Conservation (phyloP, 768 basidiomycete species). For the Cyclocybe aegerita region DNA sequence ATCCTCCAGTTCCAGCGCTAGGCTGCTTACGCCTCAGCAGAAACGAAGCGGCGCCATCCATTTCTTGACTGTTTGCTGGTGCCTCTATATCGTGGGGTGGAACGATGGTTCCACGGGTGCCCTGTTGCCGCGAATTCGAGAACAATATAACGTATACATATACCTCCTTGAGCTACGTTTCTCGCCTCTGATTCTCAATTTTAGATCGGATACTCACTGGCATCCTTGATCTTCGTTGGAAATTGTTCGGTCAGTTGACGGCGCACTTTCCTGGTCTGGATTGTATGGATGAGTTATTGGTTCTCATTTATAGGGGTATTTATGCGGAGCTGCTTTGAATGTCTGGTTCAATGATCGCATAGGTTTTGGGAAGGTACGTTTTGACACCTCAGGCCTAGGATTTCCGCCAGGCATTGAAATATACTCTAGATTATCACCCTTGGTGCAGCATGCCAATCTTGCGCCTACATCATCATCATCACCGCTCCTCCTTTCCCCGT, state of each 20-base stretch:
- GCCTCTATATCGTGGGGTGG: conserved; percentile 68
- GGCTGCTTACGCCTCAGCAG: conserved; percentile 13
- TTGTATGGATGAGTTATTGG: background rate
- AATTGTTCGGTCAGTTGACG: conserved; percentile 15
- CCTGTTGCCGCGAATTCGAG: conserved; percentile 69
- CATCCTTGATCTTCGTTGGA: conserved; percentile 21
- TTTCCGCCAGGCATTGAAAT: background rate
- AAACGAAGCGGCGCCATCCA: conserved; percentile 38
- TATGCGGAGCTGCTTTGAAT: conserved; percentile 36
- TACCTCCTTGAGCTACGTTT: background rate
- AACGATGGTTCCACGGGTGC: conserved; percentile 78
- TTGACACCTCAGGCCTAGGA: background rate
- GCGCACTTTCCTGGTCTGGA: background rate
- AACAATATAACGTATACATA: conserved; percentile 43
- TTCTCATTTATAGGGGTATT: conserved; percentile 30
- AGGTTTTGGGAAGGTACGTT: conserved; percentile 41
- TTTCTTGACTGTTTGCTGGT: conserved; percentile 53
- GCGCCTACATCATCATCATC: conserved; percentile 51
- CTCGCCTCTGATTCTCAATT: background rate
- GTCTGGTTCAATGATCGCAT: conserved; percentile 36
- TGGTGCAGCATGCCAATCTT: conserved; percentile 49
- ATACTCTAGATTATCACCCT: conserved; percentile 14
- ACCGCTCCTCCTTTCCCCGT: conserved; percentile 63
- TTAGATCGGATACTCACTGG: conserved; percentile 20
- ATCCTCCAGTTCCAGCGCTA: background rate